Conservation (phyloP, 2,329 filamentous ascomycete genomes). For the Penicillium sp. region DNA sequence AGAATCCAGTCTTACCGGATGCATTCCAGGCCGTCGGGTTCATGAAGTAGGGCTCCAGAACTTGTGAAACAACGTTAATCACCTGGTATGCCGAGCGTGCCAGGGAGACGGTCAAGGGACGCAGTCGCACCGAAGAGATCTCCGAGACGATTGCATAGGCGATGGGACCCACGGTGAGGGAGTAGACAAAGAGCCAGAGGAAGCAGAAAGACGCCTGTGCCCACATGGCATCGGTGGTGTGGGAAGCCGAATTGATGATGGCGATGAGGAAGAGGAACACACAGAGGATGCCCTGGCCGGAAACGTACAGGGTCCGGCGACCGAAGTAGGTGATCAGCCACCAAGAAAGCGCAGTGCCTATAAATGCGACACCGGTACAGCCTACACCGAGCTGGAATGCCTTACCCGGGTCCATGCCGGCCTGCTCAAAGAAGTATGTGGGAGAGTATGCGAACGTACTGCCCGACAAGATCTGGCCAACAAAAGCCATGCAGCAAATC, state of each 20-base stretch:
- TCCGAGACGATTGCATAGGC: constrained; percentile 51
- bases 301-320: constrained; percentile 37
- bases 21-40: constrained; percentile 34
- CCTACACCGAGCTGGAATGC: constrained; percentile 43
- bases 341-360: constrained; percentile 50
- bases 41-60: constrained; percentile 31
- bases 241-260: constrained; percentile 19
- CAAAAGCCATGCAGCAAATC: constrained; percentile 35
- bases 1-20: constrained; percentile 36
- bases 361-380: constrained; percentile 46
- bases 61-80: constrained; percentile 44
- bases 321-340: constrained; percentile 34
- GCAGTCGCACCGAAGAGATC: constrained; percentile 49
- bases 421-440: constrained; percentile 38
- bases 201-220: constrained; percentile 42
- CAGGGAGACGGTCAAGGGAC: constrained; percentile 51
- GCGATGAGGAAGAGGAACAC: constrained; percentile 26
- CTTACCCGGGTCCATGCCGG: constrained; percentile 29
- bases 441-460: constrained; percentile 32
- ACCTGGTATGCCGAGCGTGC: constrained; percentile 50
- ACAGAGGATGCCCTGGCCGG: constrained; percentile 25
- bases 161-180: constrained; percentile 50
- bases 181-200: constrained; percentile 51
- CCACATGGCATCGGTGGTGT: constrained; percentile 24
- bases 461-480: constrained; percentile 34